Conservation (phyloP, 1,284 basidiomycete species). For the Boletellus deceptivus region DNA sequence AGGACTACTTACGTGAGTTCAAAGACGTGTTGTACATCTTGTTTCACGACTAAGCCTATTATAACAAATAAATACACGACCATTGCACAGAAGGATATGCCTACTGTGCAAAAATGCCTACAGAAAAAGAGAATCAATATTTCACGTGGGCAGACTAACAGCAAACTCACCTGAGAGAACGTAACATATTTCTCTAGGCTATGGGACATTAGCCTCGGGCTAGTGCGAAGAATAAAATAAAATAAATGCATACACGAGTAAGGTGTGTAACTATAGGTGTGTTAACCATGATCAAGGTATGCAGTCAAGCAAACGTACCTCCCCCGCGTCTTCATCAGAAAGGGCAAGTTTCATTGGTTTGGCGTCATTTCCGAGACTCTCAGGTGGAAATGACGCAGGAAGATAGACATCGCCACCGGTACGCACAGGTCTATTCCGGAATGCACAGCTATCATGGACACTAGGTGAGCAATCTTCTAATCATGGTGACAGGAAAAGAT, state of each 20-base stretch:
- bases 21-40: constrained; percentile 50
- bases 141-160: neutral
- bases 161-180: constrained; percentile 48
- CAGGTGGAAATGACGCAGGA: constrained; percentile 42
- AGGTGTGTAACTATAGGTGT: constrained; percentile 45
- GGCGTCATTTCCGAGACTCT: neutral
- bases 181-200: constrained; percentile 66
- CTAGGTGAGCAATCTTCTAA: neutral
- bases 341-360: constrained; percentile 8
- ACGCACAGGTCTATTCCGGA: constrained; percentile 40
- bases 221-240: neutral
- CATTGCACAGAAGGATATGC: constrained; percentile 12
- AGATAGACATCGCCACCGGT: constrained; percentile 43
- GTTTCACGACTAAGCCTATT: constrained; percentile 45
- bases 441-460: constrained; percentile 39
- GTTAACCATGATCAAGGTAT: constrained; percentile 10
- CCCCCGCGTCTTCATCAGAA: constrained; percentile 20
- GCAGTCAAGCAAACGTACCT: constrained; percentile 13
- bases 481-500: neutral
- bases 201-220: constrained; percentile 2
- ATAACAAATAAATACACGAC: constrained; percentile 6
- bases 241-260: constrained; percentile 51
- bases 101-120: constrained; percentile 55
- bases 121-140: neutral
- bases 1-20: constrained; percentile 49